Conservation (phyloP, 2,329 filamentous ascomycete species). For the Nemania sp. region DNA sequence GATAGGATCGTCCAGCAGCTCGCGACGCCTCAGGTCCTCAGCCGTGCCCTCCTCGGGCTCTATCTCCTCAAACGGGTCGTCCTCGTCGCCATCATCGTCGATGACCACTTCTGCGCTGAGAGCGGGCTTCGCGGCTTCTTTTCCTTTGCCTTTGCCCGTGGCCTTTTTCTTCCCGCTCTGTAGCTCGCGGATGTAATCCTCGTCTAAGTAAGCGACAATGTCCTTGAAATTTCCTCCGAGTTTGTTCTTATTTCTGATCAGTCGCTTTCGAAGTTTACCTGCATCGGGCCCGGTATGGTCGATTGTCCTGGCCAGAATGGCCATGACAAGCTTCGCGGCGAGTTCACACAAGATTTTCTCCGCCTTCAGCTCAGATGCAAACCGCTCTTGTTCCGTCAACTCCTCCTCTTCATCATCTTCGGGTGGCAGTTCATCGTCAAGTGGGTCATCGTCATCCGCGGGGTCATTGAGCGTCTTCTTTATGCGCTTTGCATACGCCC, state of each 20-base stretch:
- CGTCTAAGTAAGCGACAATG: constrained; percentile 79
- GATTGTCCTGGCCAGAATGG: constrained; percentile 74
- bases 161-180: constrained; percentile 49
- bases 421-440: constrained; percentile 65
- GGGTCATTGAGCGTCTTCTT: constrained; percentile 66
- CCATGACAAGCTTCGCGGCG: constrained; percentile 81
- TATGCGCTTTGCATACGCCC: constrained; percentile 72
- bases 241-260: constrained; percentile 78
- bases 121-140: constrained; percentile 45
- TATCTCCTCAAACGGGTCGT: constrained; percentile 51
- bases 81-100: constrained; percentile 50
- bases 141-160: constrained; percentile 49
- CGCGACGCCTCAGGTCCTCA: constrained; percentile 61
- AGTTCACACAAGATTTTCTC: constrained; percentile 88
- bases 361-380: constrained; percentile 70
- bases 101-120: constrained; percentile 53
- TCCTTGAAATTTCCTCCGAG: constrained; percentile 87
- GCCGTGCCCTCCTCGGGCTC: constrained; percentile 63
- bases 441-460: constrained; percentile 73
- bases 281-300: constrained; percentile 65
- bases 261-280: constrained; percentile 68
- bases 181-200: constrained; percentile 59
- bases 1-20: constrained; percentile 56
- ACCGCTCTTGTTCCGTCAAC: constrained; percentile 60
- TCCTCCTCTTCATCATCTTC: constrained; percentile 62